Evolutionary conservation across 78 protist genomes (phyloP).

Genomic region (Creolimax fragrantissima): DNA sequence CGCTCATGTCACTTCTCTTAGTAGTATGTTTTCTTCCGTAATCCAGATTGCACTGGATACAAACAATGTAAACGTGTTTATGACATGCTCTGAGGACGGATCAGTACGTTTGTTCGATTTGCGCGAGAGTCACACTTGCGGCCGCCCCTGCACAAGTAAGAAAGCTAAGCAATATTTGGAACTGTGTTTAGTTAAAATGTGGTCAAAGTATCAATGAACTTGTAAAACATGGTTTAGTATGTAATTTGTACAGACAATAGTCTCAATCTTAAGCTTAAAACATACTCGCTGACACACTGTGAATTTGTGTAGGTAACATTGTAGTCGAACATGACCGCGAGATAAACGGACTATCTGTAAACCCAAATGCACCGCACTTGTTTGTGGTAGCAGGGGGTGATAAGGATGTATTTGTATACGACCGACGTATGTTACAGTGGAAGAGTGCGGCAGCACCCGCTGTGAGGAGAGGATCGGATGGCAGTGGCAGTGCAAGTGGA

Average conservation of each 20-base stretch:
- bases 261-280: too few relatives aligned
- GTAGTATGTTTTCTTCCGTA: too few relatives aligned
- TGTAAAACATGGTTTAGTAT: too few relatives aligned
- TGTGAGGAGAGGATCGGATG: not conserved
- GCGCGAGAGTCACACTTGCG: not conserved
- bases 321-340: not conserved
- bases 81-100: not conserved
- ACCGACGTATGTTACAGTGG: not conserved
- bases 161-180: too few relatives aligned
- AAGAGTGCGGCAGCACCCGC: not conserved
- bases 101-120: not conserved
- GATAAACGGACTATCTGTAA: not conserved
- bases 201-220: too few relatives aligned
- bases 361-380: not conserved
- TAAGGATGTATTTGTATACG: not conserved
- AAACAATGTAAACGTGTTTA: not conserved
- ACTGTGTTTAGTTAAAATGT: too few relatives aligned
- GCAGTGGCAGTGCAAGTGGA: not conserved
- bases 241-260: too few relatives aligned
- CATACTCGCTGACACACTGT: not conserved
- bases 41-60: not conserved
- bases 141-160: too few relatives aligned
- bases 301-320: not conserved
- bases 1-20: too few relatives aligned
- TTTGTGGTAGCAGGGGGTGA: not conserved